phyloP scores from a whole-genome alignment of 1,139 yeast genomes.

The Lodderomyces oxycetoniae region DNA sequence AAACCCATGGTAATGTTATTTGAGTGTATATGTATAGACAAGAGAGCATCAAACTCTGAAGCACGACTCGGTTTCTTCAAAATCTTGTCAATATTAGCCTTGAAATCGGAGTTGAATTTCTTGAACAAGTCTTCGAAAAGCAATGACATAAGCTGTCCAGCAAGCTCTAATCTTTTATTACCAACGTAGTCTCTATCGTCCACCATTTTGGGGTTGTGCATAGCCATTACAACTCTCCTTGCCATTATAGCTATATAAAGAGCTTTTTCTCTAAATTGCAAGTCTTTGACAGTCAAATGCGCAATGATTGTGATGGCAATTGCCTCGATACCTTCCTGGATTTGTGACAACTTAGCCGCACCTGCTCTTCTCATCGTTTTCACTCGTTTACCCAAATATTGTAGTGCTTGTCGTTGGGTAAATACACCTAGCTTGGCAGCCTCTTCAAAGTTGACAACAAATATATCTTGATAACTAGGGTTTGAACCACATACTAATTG shows the following conservation, averaged over 20 bases:
- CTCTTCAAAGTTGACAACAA: constrained; percentile 91
- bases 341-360: constrained; percentile 69
- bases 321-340: constrained; percentile 97
- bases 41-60: constrained; percentile 87
- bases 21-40: constrained; percentile 85
- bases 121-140: constrained; percentile 95
- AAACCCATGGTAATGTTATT: constrained; percentile 91
- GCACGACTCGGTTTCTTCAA: constrained; percentile 92
- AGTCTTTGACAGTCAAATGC: constrained; percentile 78
- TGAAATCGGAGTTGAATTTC: constrained; percentile 90
- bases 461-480: constrained; percentile 82
- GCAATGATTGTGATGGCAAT: constrained; percentile 96
- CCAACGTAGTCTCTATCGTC: constrained; percentile 99
- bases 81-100: constrained; percentile 89
- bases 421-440: constrained; percentile 80
- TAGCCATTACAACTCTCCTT: constrained; percentile 90
- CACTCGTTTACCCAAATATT: constrained; percentile 84
- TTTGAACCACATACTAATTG: constrained; percentile 92
- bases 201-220: constrained; percentile 90
- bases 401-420: constrained; percentile 92
- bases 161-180: constrained; percentile 92
- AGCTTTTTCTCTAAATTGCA: constrained; percentile 92
- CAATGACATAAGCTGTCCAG: constrained; percentile 94
- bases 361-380: constrained; percentile 86
- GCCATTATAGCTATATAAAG: constrained; percentile 95